Conservation (phyloP, 1,139 yeast genomes). For the Geotrichum aggregatum region DNA sequence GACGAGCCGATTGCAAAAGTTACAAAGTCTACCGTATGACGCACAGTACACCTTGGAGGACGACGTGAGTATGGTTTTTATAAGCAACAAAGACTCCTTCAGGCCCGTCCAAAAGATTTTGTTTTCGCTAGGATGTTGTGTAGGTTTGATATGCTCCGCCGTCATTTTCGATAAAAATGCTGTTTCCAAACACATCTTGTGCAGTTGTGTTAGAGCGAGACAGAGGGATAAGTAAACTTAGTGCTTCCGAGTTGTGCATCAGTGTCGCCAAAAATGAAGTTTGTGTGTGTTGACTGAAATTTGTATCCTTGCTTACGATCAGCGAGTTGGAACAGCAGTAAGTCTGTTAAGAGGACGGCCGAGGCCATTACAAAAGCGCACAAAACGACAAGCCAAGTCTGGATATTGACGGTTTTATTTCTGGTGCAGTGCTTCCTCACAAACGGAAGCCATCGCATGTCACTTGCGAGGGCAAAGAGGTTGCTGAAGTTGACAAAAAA, state of each 20-base stretch:
- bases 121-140: neutral
- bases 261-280: no score
- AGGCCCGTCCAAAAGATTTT: slow-evolving; percentile 4
- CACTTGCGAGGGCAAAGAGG: slow-evolving; percentile 2
- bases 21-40: neutral
- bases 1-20: neutral
- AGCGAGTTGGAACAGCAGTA: no score
- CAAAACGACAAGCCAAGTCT: no score
- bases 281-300: no score
- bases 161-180: neutral
- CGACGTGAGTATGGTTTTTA: neutral
- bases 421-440: slow-evolving; percentile 1
- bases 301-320: no score
- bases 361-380: neutral
- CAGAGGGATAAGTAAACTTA: no score
- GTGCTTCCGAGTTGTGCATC: no score
- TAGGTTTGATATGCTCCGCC: neutral
- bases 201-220: neutral
- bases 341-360: neutral
- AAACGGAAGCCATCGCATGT: slow-evolving; percentile 6
- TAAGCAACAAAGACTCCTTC: neutral
- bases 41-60: slow-evolving; percentile 1
- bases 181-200: slow-evolving; percentile 4
- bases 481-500: slow-evolving; percentile 7
- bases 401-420: no score